Conservation (phyloP, 257 asterid species). For the Orobanche coerulescens region DNA sequence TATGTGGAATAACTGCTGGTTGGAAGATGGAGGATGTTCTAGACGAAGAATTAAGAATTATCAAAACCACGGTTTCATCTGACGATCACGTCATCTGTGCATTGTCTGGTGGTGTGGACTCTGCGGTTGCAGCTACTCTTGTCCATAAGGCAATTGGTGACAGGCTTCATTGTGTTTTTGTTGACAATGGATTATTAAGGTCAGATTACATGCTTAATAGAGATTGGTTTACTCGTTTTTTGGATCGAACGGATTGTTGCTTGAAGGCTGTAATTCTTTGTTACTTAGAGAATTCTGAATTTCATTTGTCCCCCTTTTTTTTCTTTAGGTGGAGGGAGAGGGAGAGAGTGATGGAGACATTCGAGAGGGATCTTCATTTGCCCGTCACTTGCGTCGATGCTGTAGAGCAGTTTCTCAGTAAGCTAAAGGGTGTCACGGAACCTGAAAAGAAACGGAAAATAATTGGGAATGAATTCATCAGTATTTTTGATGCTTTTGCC, state of each 20-base stretch:
- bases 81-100: slow-evolving; percentile 95
- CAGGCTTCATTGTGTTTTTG: slow-evolving; percentile 92
- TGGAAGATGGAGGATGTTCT: slow-evolving; percentile 93
- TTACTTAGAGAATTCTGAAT: not conserved
- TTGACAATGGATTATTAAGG: slow-evolving; percentile 95
- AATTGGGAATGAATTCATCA: slow-evolving; percentile 83
- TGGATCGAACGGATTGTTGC: not conserved
- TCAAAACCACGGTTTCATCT: slow-evolving; percentile 53
- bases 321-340: slow-evolving; percentile 61
- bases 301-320: not conserved
- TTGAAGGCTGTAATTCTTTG: not conserved
- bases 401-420: slow-evolving; percentile 71
- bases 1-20: slow-evolving; percentile 67
- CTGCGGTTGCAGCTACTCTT: slow-evolving; percentile 93
- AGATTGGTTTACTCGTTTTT: not conserved
- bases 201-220: not conserved
- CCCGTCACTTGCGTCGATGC: slow-evolving; percentile 93
- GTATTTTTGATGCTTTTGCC: slow-evolving; percentile 68
- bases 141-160: slow-evolving; percentile 95
- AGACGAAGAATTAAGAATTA: slow-evolving; percentile 66
- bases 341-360: slow-evolving; percentile 89
- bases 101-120: slow-evolving; percentile 94
- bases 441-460: slow-evolving; percentile 93
- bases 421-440: slow-evolving; percentile 87
- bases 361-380: slow-evolving; percentile 78